Base-by-base conservation (phyloP, 2,329 filamentous ascomycete species). In the Raffaelea arxii region DNA sequence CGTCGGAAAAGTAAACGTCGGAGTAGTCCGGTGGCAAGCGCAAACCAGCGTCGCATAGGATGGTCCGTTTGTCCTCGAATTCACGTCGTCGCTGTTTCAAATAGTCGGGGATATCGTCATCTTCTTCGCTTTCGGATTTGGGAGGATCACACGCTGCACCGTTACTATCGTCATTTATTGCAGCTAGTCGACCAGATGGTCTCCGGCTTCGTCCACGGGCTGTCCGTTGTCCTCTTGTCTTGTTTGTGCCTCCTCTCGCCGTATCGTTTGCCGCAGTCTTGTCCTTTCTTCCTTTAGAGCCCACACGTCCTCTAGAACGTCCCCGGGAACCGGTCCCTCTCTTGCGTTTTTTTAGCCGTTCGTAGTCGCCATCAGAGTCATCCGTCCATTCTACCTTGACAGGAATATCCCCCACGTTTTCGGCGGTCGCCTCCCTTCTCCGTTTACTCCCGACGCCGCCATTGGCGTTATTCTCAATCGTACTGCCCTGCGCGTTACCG, bases 21-120 rank as follows among this genome's bases (percentile, higher is more conserved):
- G 81, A 75, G 58, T 84, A 94, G 42, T 78, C 75, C 0, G 92
- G 92, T 0, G 92, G 88, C 2, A 94, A 62, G 51, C 77, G 81
- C 38, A 96, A 67, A 0, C 84, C 87, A 6, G 76, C 77, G 46
- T 84, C 77, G 48, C 80, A 77, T 41, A 89, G 65, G 24, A 62
- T 62, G 30, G 78, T 70, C 41, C 67, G 68, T n/a, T 73, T 69
- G 40, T 72, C 66, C 46, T 92, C 83, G 56, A 94, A 90, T 21
- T 72, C 65, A n/a, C 63, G 68, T 22, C 84, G 75, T n/a, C 91
- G 77, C 21, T 75, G 65, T 52, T 75, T 72, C 24, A 95, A 61
- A 59, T 94, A 91, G 19, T 83, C 78, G 0, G 90, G 89, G 3
- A 92, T 70, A 40, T 70, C 66, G 0, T 59, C 65, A 41, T 59